Conservation (phyloP, 2,329 filamentous ascomycete genomes). For the Lecanicillium sp. region DNA sequence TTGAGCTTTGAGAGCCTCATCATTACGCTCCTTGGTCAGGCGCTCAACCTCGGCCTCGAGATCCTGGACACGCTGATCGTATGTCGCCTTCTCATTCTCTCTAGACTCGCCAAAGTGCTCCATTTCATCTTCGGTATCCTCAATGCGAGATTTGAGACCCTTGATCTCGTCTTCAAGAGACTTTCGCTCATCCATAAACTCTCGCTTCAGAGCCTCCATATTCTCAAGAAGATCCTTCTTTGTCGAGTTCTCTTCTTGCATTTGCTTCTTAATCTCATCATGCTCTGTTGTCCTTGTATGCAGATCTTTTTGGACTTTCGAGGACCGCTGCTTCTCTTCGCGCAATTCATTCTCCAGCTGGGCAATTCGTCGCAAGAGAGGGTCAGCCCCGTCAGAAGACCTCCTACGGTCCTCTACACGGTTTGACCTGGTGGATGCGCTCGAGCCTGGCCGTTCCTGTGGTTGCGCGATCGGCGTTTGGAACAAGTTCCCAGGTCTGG, state of each 20-base stretch:
- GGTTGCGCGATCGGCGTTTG: conserved; percentile 37
- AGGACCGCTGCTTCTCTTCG: conserved; percentile 60
- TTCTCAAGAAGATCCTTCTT: conserved; percentile 93
- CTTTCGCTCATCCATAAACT: conserved; percentile 79
- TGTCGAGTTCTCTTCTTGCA: conserved; percentile 82
- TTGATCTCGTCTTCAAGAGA: conserved; percentile 75
- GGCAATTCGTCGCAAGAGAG: conserved; percentile 38
- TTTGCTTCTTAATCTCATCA: conserved; percentile 55
- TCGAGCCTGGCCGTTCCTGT: conserved; percentile 41
- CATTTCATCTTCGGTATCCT: conserved; percentile 87
- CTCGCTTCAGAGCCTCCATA: conserved; percentile 82
- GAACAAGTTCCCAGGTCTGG: conserved; percentile 48
- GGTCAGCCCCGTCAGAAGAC: conserved; percentile 39
- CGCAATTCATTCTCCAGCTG: conserved; percentile 73
- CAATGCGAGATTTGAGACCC: conserved; percentile 65
- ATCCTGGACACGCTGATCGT: conserved; percentile 58
- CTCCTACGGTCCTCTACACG: conserved; percentile 34
- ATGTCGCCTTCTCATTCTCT: conserved; percentile 68
- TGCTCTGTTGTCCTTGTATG: conserved; percentile 47
- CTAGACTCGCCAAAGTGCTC: conserved; percentile 75
- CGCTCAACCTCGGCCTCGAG: conserved; percentile 66
- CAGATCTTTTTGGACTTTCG: conserved; percentile 62
- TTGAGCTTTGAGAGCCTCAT: conserved; percentile 49
- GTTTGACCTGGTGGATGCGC: conserved; percentile 38
- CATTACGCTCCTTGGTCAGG: conserved; percentile 46